Percentiles rank a stretch among this genome's conserved stretches.
phyloP scores from a whole-genome alignment of 208 protist genomes.

The Dictyostelium gargantuum region DNA sequence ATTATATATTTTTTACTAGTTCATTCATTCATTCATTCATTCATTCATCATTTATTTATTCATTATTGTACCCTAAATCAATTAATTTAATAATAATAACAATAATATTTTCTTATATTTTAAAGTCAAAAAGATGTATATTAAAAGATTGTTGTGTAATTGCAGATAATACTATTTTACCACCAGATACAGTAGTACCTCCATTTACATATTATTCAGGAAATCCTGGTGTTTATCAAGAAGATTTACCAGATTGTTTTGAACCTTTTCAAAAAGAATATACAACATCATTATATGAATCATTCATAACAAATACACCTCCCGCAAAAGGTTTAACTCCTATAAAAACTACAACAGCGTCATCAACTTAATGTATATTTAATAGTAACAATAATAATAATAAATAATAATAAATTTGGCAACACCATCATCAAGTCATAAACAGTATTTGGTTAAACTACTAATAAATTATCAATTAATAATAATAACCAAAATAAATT shows the following conservation, averaged over 20 bases:
- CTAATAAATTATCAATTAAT: no score
- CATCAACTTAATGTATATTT: neutral
- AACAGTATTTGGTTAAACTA: no score
- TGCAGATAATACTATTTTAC: conserved; percentile 71
- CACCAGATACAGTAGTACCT: conserved; percentile 80
- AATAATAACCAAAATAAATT: no score
- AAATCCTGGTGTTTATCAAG: conserved; percentile 67
- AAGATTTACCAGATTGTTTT: conserved; percentile 73
- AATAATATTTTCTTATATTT: neutral
- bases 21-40: no score
- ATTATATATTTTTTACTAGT: no score
- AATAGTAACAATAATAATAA: no score
- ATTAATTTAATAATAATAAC: no score
- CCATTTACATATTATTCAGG: conserved; percentile 76
- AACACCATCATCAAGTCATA: no score
- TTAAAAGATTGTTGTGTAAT: conserved; percentile 83
- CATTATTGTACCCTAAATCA: no score
- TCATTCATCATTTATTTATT: no score
- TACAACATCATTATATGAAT: conserved; percentile 15
- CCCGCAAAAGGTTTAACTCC: neutral
- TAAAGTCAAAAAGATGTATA: conserved; percentile 77
- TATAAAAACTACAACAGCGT: neutral
- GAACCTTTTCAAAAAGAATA: conserved; percentile 66
- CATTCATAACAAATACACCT: conserved; percentile 40
- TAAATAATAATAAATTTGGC: no score